Evolutionary conservation across 345 rosid genomes (phyloP).

Genomic region (Eutrema heterophyllum): DNA sequence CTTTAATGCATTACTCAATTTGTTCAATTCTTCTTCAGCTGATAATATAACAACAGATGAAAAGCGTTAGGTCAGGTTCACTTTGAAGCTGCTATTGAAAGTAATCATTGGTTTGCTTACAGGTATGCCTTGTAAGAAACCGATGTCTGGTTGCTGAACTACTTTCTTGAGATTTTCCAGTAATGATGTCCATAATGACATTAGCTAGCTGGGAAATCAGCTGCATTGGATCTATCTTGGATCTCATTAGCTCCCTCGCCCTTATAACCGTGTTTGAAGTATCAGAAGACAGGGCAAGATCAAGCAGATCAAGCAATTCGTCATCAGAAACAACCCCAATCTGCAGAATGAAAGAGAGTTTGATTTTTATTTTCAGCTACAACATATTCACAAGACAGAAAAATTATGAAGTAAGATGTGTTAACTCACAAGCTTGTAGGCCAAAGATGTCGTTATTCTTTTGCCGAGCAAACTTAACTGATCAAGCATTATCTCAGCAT

Average conservation of each 20-base stretch:
- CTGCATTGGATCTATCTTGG: conserved; percentile 94
- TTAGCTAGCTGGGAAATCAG: conserved; percentile 88
- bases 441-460: conserved; percentile 69
- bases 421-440: conserved; percentile 76
- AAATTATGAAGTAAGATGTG: neutral
- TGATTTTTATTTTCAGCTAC: neutral
- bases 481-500: conserved; percentile 95
- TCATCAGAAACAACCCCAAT: conserved; percentile 93
- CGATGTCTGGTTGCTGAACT: conserved; percentile 53
- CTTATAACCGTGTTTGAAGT: conserved; percentile 85
- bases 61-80: neutral
- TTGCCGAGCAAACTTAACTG: conserved; percentile 89
- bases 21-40: conserved; percentile 83
- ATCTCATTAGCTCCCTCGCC: conserved; percentile 92
- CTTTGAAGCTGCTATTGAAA: neutral
- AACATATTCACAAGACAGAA: neutral
- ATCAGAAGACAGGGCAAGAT: conserved; percentile 87
- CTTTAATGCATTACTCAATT: conserved; percentile 71
- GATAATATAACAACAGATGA: conserved; percentile 1
- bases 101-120: conserved; percentile 37
- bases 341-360: conserved; percentile 32
- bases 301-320: conserved; percentile 87
- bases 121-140: conserved; percentile 52
- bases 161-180: conserved; percentile 58
- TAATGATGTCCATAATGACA: conserved; percentile 88